phyloP scores from a whole-genome alignment of 2,329 filamentous ascomycete genomes.

The Hypoxylon sp. region DNA sequence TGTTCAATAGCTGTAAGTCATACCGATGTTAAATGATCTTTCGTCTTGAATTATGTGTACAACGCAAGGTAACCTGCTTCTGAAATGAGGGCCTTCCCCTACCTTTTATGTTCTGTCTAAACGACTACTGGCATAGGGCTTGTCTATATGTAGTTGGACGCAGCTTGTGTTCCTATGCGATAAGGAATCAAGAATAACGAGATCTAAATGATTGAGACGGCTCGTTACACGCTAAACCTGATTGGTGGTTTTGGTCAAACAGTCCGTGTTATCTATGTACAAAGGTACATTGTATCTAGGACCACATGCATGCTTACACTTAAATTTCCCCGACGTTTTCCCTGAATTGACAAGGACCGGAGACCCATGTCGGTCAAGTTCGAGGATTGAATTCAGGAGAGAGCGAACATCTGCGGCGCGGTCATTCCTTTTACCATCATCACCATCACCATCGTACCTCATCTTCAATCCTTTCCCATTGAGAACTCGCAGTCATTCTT shows the following conservation, averaged over 20 bases:
- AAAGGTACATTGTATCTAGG: neutral
- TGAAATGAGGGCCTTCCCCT: too few relatives aligned
- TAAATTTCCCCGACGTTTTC: conserved; percentile 34
- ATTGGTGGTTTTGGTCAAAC: neutral
- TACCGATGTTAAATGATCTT: neutral
- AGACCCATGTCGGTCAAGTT: conserved; percentile 28
- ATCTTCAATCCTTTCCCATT: conserved; percentile 27
- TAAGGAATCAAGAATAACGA: neutral
- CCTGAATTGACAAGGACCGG: conserved; percentile 43
- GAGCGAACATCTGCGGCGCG: conserved; percentile 21
- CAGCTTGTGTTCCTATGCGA: neutral
- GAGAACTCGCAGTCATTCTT: conserved; percentile 42
- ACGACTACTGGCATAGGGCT: neutral
- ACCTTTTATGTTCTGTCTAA: neutral
- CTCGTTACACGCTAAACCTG: conserved; percentile 16
- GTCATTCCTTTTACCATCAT: conserved; percentile 30
- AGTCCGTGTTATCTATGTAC: neutral
- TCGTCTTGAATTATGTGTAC: neutral
- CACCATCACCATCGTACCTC: conserved; percentile 28
- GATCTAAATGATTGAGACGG: neutral
- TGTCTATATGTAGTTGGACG: neutral
- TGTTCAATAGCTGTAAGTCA: neutral
- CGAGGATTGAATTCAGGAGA: conserved; percentile 44
- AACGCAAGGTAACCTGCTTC: neutral
- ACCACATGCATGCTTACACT: conserved; percentile 1